phyloP scores from a whole-genome alignment of 768 basidiomycete species.

The Leccinum truebloodii region DNA sequence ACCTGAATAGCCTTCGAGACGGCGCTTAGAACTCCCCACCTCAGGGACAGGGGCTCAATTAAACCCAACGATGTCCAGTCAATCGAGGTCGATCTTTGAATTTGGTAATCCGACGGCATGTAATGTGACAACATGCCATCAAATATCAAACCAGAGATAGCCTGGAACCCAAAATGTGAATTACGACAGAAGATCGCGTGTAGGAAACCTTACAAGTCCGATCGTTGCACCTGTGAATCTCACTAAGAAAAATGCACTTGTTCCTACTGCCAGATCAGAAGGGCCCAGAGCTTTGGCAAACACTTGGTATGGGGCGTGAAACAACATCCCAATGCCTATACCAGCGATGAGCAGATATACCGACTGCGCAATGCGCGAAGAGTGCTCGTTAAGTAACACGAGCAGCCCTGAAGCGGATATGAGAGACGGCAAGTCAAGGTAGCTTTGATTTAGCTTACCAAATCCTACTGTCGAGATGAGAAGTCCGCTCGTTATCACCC shows the following conservation, averaged over 20 bases:
- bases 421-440: constrained; percentile 7
- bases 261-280: constrained; percentile 72
- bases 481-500: constrained; percentile 63
- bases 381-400: constrained; percentile 56
- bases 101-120: constrained; percentile 49
- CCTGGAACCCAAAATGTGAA: constrained; percentile 43
- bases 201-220: constrained; percentile 59
- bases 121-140: constrained; percentile 49
- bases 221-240: constrained; percentile 85
- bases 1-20: constrained; percentile 69
- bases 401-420: constrained; percentile 57
- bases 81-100: constrained; percentile 45
- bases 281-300: constrained; percentile 67
- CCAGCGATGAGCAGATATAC: constrained; percentile 73
- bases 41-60: constrained; percentile 47
- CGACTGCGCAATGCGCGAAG: constrained; percentile 46
- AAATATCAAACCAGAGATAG: constrained; percentile 76
- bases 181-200: constrained; percentile 2
- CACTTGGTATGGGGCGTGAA: constrained; percentile 84
- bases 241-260: constrained; percentile 85
- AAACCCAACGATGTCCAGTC: constrained; percentile 52
- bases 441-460: constrained; percentile 45
- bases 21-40: constrained; percentile 48
- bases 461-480: constrained; percentile 70
- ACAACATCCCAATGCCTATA: constrained; percentile 78